Evolutionary conservation across 176 grass and related monocot genomes (phyloP), one percentile per base, ranked within the genome.

Genomic region (Phoenix dactylifera): DNA sequence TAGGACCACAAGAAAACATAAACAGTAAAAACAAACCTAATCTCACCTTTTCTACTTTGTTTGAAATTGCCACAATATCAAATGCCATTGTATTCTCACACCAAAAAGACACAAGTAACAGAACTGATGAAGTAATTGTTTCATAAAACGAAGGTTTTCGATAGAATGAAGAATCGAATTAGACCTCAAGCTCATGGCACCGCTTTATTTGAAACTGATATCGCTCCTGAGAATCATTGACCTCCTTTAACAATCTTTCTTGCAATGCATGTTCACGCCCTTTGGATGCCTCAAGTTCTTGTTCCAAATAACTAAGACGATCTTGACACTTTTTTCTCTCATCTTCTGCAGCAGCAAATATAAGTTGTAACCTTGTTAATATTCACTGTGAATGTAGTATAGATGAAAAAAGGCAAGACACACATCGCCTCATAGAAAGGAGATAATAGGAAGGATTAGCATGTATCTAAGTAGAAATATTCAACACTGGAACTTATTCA

Each of bases 211-310:
- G 81, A 18, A 67, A 55, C n/a, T 22, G 54, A 55, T 97, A 90
- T 17, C 78, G 73, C 20, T 78, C 75, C 62, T 85, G 76, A 77
- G 80, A 91, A n/a, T 72, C 69, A 57, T 29, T 62, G 54, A 91
- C 64, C 63, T 91, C 92, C 70, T 97, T 91, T 56, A 97, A 49
- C 57, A 97, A 52, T 4, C 78, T 67, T 51, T 91, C 78, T 76
- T 91, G 80, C 56, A 97, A 76, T 80, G 92, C 70, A 54, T 61
- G 68, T 67, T 97, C 87, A 19, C 84, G 72, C 7, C 83, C 87
- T 78, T 91, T 97, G 49, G 92, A 80, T 56, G 87, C 87, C 18
- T 84, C 77, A 52, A 91, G 71, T 59, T 97, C 87, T 91, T 97
- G 92, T 70, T 97, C 86, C 62, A 83, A 71, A 54, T 74, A 85